Percentiles rank a stretch among this genome's conserved stretches.
phyloP scores from a whole-genome alignment of 2,329 filamentous ascomycete species.

The Onygenales sp. region DNA sequence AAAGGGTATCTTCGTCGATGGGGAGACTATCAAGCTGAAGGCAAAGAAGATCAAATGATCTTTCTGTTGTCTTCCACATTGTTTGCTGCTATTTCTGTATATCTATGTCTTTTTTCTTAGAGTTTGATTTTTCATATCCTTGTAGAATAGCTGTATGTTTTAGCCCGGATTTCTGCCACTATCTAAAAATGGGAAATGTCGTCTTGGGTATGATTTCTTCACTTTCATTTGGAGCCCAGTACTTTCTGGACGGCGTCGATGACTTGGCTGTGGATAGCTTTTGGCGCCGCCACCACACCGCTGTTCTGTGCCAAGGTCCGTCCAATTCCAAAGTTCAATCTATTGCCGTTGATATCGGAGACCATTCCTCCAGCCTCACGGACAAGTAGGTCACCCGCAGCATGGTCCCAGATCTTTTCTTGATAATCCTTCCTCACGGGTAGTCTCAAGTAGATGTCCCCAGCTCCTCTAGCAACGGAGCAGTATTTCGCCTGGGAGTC shows the following conservation, averaged over 20 bases:
- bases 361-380: constrained; percentile 88
- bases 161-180: background rate
- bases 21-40: constrained; percentile 96
- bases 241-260: constrained; percentile 76
- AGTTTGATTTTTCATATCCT: background rate
- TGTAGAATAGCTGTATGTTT: constrained; percentile 15
- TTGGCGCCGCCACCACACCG: constrained; percentile 83
- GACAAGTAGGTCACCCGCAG: constrained; percentile 87
- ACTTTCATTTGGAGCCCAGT: constrained; percentile 40
- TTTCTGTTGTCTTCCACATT: background rate
- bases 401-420: constrained; percentile 99
- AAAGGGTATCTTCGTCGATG: constrained; percentile 97
- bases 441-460: constrained; percentile 86
- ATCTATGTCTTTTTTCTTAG: constrained; percentile 5
- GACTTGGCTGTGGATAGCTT: constrained; percentile 63
- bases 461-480: constrained; percentile 84
- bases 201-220: background rate
- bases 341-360: constrained; percentile 76
- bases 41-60: constrained; percentile 87
- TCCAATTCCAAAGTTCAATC: constrained; percentile 77
- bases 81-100: constrained; percentile 6
- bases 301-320: constrained; percentile 83
- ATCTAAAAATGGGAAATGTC: background rate
- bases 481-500: constrained; percentile 98
- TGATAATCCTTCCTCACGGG: constrained; percentile 80